Base-by-base conservation (phyloP, 192 early-diverging fungal genomes). In the Backusella mclennaniae region DNA sequence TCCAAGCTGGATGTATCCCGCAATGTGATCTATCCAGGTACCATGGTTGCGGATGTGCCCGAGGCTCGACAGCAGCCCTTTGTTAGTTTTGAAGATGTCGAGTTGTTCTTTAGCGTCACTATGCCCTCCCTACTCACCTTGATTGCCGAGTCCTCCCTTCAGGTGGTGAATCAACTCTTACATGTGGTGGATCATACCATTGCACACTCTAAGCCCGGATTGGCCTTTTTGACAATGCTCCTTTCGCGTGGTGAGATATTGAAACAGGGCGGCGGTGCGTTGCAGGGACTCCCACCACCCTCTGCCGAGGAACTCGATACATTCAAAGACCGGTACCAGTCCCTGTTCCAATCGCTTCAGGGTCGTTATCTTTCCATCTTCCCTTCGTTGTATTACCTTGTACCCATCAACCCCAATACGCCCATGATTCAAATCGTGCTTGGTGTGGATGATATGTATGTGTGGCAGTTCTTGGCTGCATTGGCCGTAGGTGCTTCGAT, bases 401-500 rank as follows among this genome's bases (percentile, higher is more conserved):
- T 77, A 36, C 85, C 90, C 35, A 83, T 87, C 69, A 76, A 73
- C 73, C 77, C 73, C 38, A 38, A 49, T 71, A 69, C 77, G 6
- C 77, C 82, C 19, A 72, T 83, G 17, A 78, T 82, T 21, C 53
- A 76, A 21, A 74, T 83, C 15, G 38, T 85, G 29, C 73, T 85
- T 56, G 80, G 82, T 77, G 72, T 89, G 42, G 90, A 95, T 80
- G 96, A 98, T 78, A 87, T 95, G 38, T 95, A 97, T 77, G 93
- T 98, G 12, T 99, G 98, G 98, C 97, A 98, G 79, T 99, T 99
- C 77, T 85, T 99, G 83, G 96, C 98, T 0, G 94, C 96, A 1
- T 92, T 99, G 87, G 97, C 98, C 0, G 92, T 96, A 2, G 93
- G 96, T 15, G 98, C 98, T 0, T 93, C 94, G 1, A 92, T 94